Conservation (phyloP, 768 basidiomycete genomes). For the Paxillus rubicundulus region DNA sequence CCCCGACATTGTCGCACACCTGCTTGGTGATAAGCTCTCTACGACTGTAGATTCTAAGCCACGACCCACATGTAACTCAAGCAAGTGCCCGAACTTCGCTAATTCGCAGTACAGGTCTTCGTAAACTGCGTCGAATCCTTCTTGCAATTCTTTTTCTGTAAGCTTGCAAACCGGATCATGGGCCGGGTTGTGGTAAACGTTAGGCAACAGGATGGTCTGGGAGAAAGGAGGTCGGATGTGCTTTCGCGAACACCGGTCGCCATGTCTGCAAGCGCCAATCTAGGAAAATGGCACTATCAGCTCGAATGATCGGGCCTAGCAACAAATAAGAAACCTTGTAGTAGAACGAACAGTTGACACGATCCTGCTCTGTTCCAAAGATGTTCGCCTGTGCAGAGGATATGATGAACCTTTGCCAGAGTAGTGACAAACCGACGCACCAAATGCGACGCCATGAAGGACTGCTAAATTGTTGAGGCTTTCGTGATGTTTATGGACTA, state of each 20-base stretch:
- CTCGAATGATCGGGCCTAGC: background rate
- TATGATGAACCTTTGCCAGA: slow-evolving; percentile 2
- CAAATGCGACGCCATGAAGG: slow-evolving; percentile 70
- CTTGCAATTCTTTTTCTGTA: slow-evolving; percentile 83
- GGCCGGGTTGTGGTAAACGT: slow-evolving; percentile 97
- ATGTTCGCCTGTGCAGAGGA: slow-evolving; percentile 71
- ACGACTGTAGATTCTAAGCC: background rate
- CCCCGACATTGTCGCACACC: slow-evolving; percentile 99
- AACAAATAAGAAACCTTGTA: slow-evolving; percentile 66
- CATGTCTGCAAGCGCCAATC: slow-evolving; percentile 99
- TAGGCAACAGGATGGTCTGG: slow-evolving; percentile 93
- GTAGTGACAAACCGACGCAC: slow-evolving; percentile 35
- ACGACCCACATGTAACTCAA: slow-evolving; percentile 85
- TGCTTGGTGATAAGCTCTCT: slow-evolving; percentile 22
- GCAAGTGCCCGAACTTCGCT: slow-evolving; percentile 89
- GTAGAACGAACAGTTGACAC: slow-evolving; percentile 99
- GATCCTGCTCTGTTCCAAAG: slow-evolving; percentile 91
- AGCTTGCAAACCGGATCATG: slow-evolving; percentile 90
- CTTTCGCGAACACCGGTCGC: slow-evolving; percentile 96
- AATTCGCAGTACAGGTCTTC: slow-evolving; percentile 95
- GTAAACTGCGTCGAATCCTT: slow-evolving; percentile 91
- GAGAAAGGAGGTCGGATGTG: slow-evolving; percentile 98
- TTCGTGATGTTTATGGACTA: background rate
- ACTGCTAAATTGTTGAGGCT: background rate
- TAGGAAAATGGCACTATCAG: slow-evolving; percentile 29